phyloP scores from a whole-genome alignment of 192 early-diverging fungal species.

The Ramicandelaber brevisporus region DNA sequence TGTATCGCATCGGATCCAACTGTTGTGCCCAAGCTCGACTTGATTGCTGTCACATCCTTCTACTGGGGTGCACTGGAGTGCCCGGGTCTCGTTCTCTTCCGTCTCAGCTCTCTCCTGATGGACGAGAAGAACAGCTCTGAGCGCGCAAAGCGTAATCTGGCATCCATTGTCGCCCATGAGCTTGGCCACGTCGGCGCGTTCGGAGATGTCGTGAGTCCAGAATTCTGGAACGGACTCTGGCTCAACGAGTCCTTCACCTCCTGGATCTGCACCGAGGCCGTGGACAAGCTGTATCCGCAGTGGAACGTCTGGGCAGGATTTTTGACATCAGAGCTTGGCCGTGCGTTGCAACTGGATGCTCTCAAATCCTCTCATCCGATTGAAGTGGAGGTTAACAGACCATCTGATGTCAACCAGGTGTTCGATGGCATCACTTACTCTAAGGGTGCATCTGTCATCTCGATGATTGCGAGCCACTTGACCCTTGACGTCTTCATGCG shows the following conservation, averaged over 20 bases:
- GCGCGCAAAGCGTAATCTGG: slow-evolving; percentile 52
- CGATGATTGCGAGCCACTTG: slow-evolving; percentile 64
- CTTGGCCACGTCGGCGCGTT: slow-evolving; percentile 71
- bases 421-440: slow-evolving; percentile 82
- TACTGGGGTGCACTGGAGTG: slow-evolving; percentile 83
- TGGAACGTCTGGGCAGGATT: slow-evolving; percentile 85
- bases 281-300: slow-evolving; percentile 75
- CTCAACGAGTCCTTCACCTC: slow-evolving; percentile 96
- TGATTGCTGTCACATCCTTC: slow-evolving; percentile 84
- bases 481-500: slow-evolving; percentile 40
- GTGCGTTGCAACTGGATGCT: slow-evolving; percentile 53
- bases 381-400: slow-evolving; percentile 59
- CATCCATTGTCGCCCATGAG: slow-evolving; percentile 81
- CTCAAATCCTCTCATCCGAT: slow-evolving; percentile 79
- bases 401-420: slow-evolving; percentile 76
- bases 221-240: slow-evolving; percentile 90
- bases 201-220: slow-evolving; percentile 89
- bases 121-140: slow-evolving; percentile 54
- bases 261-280: slow-evolving; percentile 74
- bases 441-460: slow-evolving; percentile 84
- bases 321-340: slow-evolving; percentile 45
- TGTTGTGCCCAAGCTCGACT: slow-evolving; percentile 79
- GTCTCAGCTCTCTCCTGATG: slow-evolving; percentile 62
- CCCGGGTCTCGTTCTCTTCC: slow-evolving; percentile 87
- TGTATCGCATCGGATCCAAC: no score